A percentile compares a stretch with the other conserved stretches of the same genome.
phyloP scores from a whole-genome alignment of 2,329 filamentous ascomycete species.

The Clarireedia homoeocarpa region DNA sequence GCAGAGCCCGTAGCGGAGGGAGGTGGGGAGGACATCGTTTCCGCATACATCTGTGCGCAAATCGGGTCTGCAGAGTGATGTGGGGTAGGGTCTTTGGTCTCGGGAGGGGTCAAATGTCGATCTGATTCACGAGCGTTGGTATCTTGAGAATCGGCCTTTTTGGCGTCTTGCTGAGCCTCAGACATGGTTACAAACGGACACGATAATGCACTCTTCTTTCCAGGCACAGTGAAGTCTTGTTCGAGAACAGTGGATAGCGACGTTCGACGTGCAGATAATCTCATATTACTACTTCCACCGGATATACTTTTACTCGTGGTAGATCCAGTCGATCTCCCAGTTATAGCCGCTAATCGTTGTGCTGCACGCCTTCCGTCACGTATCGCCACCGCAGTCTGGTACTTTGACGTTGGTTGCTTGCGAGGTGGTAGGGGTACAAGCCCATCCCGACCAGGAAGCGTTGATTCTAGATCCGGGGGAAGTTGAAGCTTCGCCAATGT shows the following conservation, averaged over 20 bases:
- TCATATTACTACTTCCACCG: constrained; percentile 31
- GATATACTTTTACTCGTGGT: constrained; percentile 34
- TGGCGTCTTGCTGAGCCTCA: constrained; percentile 13
- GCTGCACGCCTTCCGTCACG: constrained; percentile 55
- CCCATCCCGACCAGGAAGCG: constrained; percentile 20
- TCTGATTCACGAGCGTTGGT: constrained; percentile 21
- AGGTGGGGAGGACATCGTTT: constrained; percentile 38
- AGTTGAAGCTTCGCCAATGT: constrained; percentile 60
- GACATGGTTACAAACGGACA: constrained; percentile 62
- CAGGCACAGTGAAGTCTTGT: constrained; percentile 83
- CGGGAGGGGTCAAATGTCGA: constrained; percentile 22
- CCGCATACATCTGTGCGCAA: constrained; percentile 56
- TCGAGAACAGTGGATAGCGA: constrained; percentile 64
- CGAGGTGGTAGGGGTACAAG: constrained; percentile 28
- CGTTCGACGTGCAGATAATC: constrained; percentile 38
- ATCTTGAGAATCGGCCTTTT: constrained; percentile 15
- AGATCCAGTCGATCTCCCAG: constrained; percentile 37
- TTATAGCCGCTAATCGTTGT: constrained; percentile 41
- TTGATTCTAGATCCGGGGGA: constrained; percentile 37
- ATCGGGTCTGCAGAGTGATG: constrained; percentile 51
- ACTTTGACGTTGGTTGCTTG: constrained; percentile 33
- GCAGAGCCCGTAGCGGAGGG: constrained; percentile 43
- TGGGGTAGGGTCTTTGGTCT: constrained; percentile 34
- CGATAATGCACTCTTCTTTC: constrained; percentile 68
- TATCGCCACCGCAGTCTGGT: constrained; percentile 55